Evolutionary conservation across 2,329 filamentous ascomycete genomes (phyloP).

Genomic region (Aspergillus proliferans): DNA sequence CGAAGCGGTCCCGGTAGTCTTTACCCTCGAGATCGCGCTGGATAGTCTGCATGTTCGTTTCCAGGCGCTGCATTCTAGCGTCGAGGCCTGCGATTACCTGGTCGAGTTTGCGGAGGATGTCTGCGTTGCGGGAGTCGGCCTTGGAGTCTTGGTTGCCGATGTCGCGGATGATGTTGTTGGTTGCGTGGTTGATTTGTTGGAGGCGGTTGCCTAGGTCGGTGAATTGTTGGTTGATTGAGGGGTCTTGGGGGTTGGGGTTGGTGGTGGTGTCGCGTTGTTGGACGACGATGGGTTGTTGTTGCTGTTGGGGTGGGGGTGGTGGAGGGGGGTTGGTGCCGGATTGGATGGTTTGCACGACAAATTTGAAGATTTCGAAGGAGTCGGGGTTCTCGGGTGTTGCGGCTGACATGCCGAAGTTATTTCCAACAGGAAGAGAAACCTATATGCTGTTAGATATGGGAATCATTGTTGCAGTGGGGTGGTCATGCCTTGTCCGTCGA

Average conservation of each 20-base stretch:
- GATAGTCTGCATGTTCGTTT: conserved; percentile 45
- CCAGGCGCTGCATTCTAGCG: conserved; percentile 48
- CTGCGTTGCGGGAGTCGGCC: conserved; percentile 50
- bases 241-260: conserved; percentile 37
- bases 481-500: conserved; percentile 58
- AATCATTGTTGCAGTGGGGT: background rate
- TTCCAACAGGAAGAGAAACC: conserved; percentile 70
- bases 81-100: conserved; percentile 35
- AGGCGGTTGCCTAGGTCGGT: conserved; percentile 78
- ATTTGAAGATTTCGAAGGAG: conserved; percentile 88
- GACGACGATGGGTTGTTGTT: conserved; percentile 18
- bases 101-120: conserved; percentile 38
- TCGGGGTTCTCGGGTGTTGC: conserved; percentile 87
- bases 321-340: conserved; percentile 8
- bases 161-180: conserved; percentile 50
- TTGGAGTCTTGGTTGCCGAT: conserved; percentile 47
- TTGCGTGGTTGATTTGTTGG: conserved; percentile 55
- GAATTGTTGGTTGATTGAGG: conserved; percentile 57
- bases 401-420: conserved; percentile 80
- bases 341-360: conserved; percentile 59
- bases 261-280: conserved; percentile 15
- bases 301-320: background rate
- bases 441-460: conserved; percentile 25
- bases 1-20: conserved; percentile 52
- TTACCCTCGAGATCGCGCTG: conserved; percentile 51